phyloP scores from a whole-genome alignment of 2,329 filamentous ascomycete genomes.

The Onygenales sp. region DNA sequence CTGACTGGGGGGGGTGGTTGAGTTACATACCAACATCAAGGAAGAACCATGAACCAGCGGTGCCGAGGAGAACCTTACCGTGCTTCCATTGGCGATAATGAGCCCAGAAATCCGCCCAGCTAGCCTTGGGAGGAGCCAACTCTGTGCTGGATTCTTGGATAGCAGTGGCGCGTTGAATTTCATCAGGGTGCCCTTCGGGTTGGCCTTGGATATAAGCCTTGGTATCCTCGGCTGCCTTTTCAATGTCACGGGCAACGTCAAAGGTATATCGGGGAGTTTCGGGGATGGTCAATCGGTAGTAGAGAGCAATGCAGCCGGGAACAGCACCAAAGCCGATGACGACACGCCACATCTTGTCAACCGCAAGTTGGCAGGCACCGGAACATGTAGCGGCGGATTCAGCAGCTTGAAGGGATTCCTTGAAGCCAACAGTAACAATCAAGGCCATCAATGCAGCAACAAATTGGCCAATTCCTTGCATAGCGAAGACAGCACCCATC shows the following conservation, averaged over 20 bases:
- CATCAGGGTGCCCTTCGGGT: conserved; percentile 54
- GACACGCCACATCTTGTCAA: conserved; percentile 81
- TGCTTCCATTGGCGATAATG: conserved; percentile 67
- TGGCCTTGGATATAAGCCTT: conserved; percentile 60
- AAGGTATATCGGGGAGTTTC: conserved; percentile 86
- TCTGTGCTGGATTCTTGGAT: conserved; percentile 45
- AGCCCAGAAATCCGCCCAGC: conserved; percentile 58
- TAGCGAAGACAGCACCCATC: conserved; percentile 79
- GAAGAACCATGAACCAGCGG: conserved; percentile 76
- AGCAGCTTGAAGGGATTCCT: conserved; percentile 48
- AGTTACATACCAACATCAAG: conserved; percentile 48
- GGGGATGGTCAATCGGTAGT: conserved; percentile 78
- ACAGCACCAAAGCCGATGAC: conserved; percentile 75
- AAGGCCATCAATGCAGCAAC: conserved; percentile 65
- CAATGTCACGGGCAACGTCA: conserved; percentile 64
- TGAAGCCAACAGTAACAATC: conserved; percentile 64
- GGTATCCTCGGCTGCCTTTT: conserved; percentile 63
- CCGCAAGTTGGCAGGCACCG: conserved; percentile 55
- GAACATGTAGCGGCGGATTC: conserved; percentile 48
- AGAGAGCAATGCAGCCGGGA: conserved; percentile 70
- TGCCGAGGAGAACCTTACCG: conserved; percentile 63
- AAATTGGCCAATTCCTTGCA: conserved; percentile 78
- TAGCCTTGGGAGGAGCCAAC: conserved; percentile 59
- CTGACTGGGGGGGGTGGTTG: too few species aligned
- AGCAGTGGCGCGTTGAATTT: conserved; percentile 52